Evolutionary conservation across 164 flowering plant genomes (phyloP).

Genomic region (Chloranthus sessilifolius): DNA sequence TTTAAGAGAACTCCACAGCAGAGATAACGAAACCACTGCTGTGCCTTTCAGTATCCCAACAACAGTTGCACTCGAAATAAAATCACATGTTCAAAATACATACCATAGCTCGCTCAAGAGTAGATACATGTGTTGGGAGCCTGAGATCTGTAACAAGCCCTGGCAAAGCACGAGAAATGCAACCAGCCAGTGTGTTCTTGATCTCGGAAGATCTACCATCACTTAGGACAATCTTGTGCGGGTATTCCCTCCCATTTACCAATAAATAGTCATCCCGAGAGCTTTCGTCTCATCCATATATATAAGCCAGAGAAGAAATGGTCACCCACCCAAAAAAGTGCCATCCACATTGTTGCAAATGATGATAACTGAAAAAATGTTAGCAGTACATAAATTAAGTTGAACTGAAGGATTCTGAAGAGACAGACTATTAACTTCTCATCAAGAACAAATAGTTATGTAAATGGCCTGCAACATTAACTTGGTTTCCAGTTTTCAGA

Average conservation of each 20-base stretch:
- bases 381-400: too few species aligned
- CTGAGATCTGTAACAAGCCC: conserved; percentile 50
- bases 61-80: too few species aligned
- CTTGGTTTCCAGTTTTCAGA: too few species aligned
- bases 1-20: too few species aligned
- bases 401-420: too few species aligned
- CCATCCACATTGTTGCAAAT: too few species aligned
- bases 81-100: not conserved
- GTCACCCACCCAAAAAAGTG: conserved; percentile 77
- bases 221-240: conserved; percentile 39
- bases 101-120: conserved; percentile 71
- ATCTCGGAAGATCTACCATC: conserved; percentile 89
- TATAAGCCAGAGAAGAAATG: conserved; percentile 75
- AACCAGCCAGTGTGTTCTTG: conserved; percentile 64
- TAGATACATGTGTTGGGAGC: conserved; percentile 55
- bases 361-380: conserved; percentile 75
- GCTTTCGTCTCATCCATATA: conserved; percentile 70
- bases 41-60: too few species aligned
- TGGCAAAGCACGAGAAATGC: conserved; percentile 65
- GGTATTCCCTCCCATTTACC: conserved; percentile 81
- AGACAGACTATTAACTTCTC: too few species aligned
- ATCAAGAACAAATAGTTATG: too few species aligned
- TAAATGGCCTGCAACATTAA: too few species aligned
- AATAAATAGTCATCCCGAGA: conserved; percentile 53
- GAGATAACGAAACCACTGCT: too few species aligned